phyloP scores from a whole-genome alignment of 2,329 filamentous ascomycete genomes.

The Myriosclerotinia scirpicola region DNA sequence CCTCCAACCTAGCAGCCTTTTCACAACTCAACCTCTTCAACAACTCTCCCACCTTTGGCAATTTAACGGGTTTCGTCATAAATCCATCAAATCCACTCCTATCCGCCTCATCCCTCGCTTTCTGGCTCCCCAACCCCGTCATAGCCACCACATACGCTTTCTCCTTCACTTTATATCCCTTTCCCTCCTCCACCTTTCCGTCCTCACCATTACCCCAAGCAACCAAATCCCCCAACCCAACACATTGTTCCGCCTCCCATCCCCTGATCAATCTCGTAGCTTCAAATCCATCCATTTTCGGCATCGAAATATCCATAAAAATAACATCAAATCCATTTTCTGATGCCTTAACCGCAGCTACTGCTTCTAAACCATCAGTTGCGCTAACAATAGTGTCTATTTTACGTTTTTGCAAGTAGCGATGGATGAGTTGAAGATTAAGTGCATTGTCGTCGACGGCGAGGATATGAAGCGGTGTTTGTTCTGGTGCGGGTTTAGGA shows the following conservation, averaged over 20 bases:
- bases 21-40: constrained; percentile 28
- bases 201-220: background rate
- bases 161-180: background rate
- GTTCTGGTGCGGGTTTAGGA: background rate
- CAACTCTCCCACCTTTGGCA: constrained; percentile 31
- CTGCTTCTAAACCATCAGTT: constrained; percentile 47
- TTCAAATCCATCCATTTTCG: constrained; percentile 52
- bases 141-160: constrained; percentile 51
- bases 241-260: background rate
- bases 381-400: constrained; percentile 42
- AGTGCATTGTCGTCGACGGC: constrained; percentile 44
- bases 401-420: constrained; percentile 37
- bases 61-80: constrained; percentile 51
- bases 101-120: constrained; percentile 50
- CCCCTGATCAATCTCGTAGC: constrained; percentile 49
- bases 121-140: constrained; percentile 51
- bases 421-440: constrained; percentile 42
- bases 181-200: background rate
- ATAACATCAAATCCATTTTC: constrained; percentile 45
- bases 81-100: constrained; percentile 56
- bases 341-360: constrained; percentile 37
- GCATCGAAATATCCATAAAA: constrained; percentile 56
- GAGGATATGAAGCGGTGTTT: constrained; percentile 29
- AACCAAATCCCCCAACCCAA: background rate
- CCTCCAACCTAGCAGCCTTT: constrained; percentile 19